These are phyloP conservation scores for Gloeopeniophorella convolvens DNA, from an alignment of 768 basidiomycete genomes.

Conservation along the genomic window DNA sequence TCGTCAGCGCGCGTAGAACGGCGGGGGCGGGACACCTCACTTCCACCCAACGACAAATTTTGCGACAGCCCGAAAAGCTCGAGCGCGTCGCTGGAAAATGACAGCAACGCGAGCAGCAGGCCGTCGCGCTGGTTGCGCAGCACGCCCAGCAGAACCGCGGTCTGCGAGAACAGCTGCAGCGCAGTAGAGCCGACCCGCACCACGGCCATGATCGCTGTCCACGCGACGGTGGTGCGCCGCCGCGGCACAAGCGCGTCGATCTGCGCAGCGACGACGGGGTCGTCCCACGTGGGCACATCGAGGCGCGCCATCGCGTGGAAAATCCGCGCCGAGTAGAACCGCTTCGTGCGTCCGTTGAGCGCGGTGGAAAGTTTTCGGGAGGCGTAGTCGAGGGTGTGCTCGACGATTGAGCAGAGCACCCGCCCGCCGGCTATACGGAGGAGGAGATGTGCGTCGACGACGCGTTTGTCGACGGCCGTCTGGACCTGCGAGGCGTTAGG, in stretches of 20 bases:
- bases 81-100: conserved; percentile 45
- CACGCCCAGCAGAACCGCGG: conserved; percentile 53
- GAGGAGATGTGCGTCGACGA: conserved; percentile 11
- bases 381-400: conserved; percentile 38
- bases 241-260: conserved; percentile 45
- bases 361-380: conserved; percentile 37
- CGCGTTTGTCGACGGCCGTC: conserved; percentile 15
- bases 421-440: conserved; percentile 37
- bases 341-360: conserved; percentile 55
- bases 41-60: not conserved
- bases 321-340: conserved; percentile 54
- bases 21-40: not conserved
- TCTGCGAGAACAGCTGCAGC: conserved; percentile 49
- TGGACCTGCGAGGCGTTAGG: conserved; percentile 6
- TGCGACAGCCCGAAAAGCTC: conserved; percentile 27
- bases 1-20: not conserved
- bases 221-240: conserved; percentile 43
- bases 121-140: conserved; percentile 63
- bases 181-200: conserved; percentile 37
- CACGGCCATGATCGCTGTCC: conserved; percentile 46
- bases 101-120: conserved; percentile 48
- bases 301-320: conserved; percentile 64
- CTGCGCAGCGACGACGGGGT: conserved; percentile 59
- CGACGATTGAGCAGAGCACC: conserved; percentile 42
- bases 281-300: conserved; percentile 71